Base-by-base conservation (phyloP, 2,329 filamentous ascomycete genomes). In the Calonectria leucothoes region DNA sequence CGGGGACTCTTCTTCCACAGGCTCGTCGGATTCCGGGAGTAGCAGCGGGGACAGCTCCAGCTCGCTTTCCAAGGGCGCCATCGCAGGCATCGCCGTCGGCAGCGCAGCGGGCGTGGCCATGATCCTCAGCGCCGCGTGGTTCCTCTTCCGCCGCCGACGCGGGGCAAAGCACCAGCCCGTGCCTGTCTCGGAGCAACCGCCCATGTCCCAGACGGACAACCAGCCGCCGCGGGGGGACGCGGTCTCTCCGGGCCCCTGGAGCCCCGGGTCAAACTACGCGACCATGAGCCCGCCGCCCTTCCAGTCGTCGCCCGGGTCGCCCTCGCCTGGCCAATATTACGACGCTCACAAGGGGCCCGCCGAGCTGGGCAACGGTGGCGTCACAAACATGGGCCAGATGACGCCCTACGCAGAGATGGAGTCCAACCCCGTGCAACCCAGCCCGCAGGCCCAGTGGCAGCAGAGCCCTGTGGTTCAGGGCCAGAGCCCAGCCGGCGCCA, bases 71-170 rank as follows among this genome's bases (percentile, higher is more conserved):
- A 82, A 83, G 0, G 87, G 86, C 15, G 86, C 85, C 11, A 87
- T 89, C 57, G 83, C 80, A 4, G 87, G 87, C 23, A 87, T 89
- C 49, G 84, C 83, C 6, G 79, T 87, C 15, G 87, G 84, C 10
- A 81, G 82, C 29, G 82, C 73, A 0, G 78, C 80, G 6, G 81
- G 76, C 1, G 69, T 85, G 1, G 51, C 86, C 27, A 75, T 78
- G 1, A 52, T 82, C 10, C 39, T 83, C 2, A 25, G 81, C 11
- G 81, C 78, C 29, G 71, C 71, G 31, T 84, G 81, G 69, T 82
- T 82, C 61, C 76, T 85, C 57, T 52, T 85, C 42, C 82, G 82
- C 25, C 82, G 78, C 37, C 75, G 75, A 55, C 74, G 70, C n/a
- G 20, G 33, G 20, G 29, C 57, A 29, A 20, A 20, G 33, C 57